Base-by-base conservation (phyloP, 1,284 basidiomycete genomes). In the Irpex sp. region DNA sequence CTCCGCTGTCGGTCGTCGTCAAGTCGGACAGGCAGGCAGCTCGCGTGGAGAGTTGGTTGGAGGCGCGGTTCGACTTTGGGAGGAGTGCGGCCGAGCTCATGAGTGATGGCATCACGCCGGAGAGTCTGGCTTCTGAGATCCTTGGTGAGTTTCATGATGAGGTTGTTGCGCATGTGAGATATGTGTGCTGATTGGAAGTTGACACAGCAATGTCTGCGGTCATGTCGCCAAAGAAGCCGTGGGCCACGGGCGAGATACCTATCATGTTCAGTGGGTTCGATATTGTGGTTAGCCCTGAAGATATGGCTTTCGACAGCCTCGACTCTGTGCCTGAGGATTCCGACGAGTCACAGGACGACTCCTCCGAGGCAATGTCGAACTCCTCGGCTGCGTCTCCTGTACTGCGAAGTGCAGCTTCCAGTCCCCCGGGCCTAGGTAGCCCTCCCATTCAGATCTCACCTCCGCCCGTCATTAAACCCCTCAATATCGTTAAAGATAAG, bases 1-100 rank as follows among this genome's bases (percentile, higher is more conserved):
- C 64, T 13, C 67, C 67, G 6, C 61, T 68, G 6, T 31, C 58
- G 6, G 51, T 31, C n/a, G 58, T 36, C 6, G 64, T 61, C 15
- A 37, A 62, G 37, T 48, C 26, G n/a, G 9, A 15, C 2, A 57
- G 52, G 19, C 55, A 61, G 13, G 61, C 58, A 19, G 57, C 48
- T 17, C 34, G 44, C 11, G 44, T 65, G 34, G 21, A 61, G n/a
- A 52, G 47, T 13, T 65, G 64, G 64, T 44, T 65, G 21, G 21
- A 58, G 40, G 52, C 31, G n/a, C 55, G 60, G 8, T 65, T 60
- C 58, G 56, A 65, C 58, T 65, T 62, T 38, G 11, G 36, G 26
- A 58, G 48, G 19, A 51, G 47, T 11, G 44, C 59, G 31, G 38
- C 7, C 38, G 55, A 44, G 31, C 56, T 65, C 36, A 38, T 65